phyloP scores from a whole-genome alignment of 2,329 filamentous ascomycete genomes.

The Zymoseptoria brevis region DNA sequence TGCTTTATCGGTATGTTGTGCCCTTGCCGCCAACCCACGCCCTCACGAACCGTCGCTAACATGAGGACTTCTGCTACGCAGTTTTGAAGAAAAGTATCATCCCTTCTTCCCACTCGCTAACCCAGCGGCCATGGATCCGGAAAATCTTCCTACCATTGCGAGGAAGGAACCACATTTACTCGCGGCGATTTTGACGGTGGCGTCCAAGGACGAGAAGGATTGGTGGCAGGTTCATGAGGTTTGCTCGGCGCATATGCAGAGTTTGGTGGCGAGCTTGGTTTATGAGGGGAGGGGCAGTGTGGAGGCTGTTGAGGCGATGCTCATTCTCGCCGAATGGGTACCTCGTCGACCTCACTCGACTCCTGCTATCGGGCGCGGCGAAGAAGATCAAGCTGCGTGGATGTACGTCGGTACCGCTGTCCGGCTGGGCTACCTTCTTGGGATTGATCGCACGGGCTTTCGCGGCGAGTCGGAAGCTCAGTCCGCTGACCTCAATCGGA shows the following conservation, averaged over 20 bases:
- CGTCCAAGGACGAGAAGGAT: slow-evolving; percentile 27
- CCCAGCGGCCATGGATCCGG: slow-evolving; percentile 22
- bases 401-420: slow-evolving; percentile 30
- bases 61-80: slow-evolving; percentile 1
- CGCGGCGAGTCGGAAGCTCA: slow-evolving; percentile 22
- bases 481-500: slow-evolving; percentile 25
- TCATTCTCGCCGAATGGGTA: slow-evolving; percentile 29
- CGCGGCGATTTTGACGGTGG: slow-evolving; percentile 28
- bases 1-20: slow-evolving; percentile 18
- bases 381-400: slow-evolving; percentile 30
- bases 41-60: neutral
- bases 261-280: slow-evolving; percentile 25
- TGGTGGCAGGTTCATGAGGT: slow-evolving; percentile 29
- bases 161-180: slow-evolving; percentile 26
- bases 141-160: slow-evolving; percentile 22
- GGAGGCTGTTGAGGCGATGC: slow-evolving; percentile 29
- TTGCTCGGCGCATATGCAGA: slow-evolving; percentile 29
- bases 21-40: too few relatives aligned
- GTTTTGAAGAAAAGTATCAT: slow-evolving; percentile 28
- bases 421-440: slow-evolving; percentile 28
- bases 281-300: slow-evolving; percentile 26
- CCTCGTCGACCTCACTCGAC: slow-evolving; percentile 23
- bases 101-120: slow-evolving; percentile 29
- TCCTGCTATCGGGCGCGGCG: slow-evolving; percentile 25
- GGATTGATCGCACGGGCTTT: slow-evolving; percentile 29